These are phyloP conservation scores for Rhododendron molle DNA, from an alignment of 148 eudicot species.

Conservation along the genomic window DNA sequence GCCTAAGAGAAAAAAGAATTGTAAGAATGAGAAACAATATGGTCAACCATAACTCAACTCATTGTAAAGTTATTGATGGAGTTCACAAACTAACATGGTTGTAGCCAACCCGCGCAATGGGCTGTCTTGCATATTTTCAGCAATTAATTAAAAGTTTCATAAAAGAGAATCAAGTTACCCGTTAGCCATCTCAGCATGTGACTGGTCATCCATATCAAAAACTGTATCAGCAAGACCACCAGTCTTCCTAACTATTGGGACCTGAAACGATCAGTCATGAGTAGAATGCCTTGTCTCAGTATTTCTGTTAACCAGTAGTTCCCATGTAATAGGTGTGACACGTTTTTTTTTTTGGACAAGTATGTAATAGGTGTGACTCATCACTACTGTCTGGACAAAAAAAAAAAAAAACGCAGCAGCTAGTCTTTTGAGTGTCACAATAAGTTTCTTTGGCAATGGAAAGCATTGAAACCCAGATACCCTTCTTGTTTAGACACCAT, in stretches of 20 bases:
- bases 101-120: not conserved
- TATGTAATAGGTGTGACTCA: not conserved
- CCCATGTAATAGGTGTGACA: not conserved
- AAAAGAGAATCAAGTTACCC: conserved; percentile 43
- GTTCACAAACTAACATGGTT: not conserved
- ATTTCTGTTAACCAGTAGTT: not conserved
- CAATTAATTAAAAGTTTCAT: not conserved
- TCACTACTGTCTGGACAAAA: not conserved
- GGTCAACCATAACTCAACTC: not conserved
- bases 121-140: not conserved
- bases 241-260: conserved; percentile 78
- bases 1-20: not conserved
- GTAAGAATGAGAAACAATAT: not conserved
- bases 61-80: not conserved
- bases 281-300: not conserved
- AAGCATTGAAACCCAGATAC: not conserved
- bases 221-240: conserved; percentile 96
- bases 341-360: not conserved
- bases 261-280: conserved; percentile 31
- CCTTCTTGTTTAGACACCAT: not conserved
- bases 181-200: conserved; percentile 50
- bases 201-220: conserved; percentile 69
- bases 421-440: not conserved
- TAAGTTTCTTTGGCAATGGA: not conserved
- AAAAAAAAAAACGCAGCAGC: not conserved